Percentiles rank a stretch among this genome's conserved stretches.
Evolutionary conservation across 768 basidiomycete species (phyloP).

Genomic region (Cyclocybe cylindracea): DNA sequence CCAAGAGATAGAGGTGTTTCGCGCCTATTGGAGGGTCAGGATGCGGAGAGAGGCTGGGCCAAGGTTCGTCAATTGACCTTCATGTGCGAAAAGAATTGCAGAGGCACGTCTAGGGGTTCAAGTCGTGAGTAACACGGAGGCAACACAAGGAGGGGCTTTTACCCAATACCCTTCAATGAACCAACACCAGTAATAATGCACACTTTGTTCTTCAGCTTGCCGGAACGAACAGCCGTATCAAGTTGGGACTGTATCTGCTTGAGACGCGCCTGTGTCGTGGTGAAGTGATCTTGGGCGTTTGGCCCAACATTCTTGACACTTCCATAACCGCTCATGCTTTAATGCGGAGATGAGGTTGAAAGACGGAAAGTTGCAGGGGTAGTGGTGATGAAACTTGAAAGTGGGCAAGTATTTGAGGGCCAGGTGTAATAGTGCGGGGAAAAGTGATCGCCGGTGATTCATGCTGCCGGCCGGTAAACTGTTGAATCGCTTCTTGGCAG

Average conservation of each 20-base stretch:
- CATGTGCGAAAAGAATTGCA: slow-evolving; percentile 74
- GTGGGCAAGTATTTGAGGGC: too few relatives aligned
- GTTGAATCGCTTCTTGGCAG: too few relatives aligned
- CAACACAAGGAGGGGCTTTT: slow-evolving; percentile 20
- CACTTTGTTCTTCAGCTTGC: slow-evolving; percentile 73
- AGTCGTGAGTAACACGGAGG: slow-evolving; percentile 1
- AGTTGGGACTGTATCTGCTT: slow-evolving; percentile 71
- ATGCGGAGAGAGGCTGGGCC: background rate
- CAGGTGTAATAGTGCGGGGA: too few relatives aligned
- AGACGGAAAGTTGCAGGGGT: background rate
- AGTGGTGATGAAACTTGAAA: too few relatives aligned
- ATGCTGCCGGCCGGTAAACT: too few relatives aligned
- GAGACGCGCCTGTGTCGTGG: slow-evolving; percentile 65
- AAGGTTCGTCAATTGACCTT: slow-evolving; percentile 48
- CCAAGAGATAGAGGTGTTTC: slow-evolving; percentile 75
- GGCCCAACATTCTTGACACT: slow-evolving; percentile 29
- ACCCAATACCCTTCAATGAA: slow-evolving; percentile 90
- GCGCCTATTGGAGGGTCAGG: slow-evolving; percentile 51
- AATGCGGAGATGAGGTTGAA: slow-evolving; percentile 1
- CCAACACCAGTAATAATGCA: slow-evolving; percentile 89
- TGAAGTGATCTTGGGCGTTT: slow-evolving; percentile 52
- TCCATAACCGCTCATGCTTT: slow-evolving; percentile 35
- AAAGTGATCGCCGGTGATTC: too few relatives aligned
- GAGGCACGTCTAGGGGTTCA: slow-evolving; percentile 58
- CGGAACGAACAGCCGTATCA: slow-evolving; percentile 47